Evolutionary conservation across 2,329 filamentous ascomycete genomes (phyloP).

Genomic region (Fusarium domesticum): DNA sequence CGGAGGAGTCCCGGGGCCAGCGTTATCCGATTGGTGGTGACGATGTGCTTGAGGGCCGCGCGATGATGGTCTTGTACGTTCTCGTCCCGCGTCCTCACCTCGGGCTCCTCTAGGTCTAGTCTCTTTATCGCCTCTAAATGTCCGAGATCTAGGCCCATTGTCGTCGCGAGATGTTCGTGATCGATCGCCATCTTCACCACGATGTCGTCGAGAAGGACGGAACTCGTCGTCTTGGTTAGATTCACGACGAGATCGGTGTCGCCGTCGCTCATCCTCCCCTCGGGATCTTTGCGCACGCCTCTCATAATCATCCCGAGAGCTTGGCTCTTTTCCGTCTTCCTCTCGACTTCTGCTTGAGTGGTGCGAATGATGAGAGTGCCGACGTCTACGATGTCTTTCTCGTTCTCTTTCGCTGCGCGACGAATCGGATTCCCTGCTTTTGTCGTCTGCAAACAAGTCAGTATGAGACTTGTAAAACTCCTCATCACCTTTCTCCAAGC

Average conservation of each 20-base stretch:
- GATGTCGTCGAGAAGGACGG: conserved; percentile 17
- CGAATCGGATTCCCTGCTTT: conserved; percentile 37
- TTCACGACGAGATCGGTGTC: conserved; percentile 14
- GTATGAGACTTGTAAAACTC: conserved; percentile 47
- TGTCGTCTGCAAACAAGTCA: conserved; percentile 57
- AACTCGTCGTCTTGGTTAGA: conserved; percentile 21
- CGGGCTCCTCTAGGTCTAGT: conserved; percentile 6
- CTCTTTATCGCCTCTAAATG: conserved; percentile 14
- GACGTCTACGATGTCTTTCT: conserved; percentile 42
- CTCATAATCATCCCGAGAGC: conserved; percentile 24
- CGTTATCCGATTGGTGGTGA: conserved; percentile 40
- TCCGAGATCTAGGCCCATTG: conserved; percentile 19
- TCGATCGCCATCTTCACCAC: conserved; percentile 18
- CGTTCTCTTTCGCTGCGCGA: conserved; percentile 38
- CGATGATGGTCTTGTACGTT: conserved; percentile 19
- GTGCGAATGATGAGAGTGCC: conserved; percentile 38
- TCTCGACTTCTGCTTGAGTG: conserved; percentile 32
- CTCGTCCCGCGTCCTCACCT: conserved; percentile 21
- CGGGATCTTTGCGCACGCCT: conserved; percentile 19
- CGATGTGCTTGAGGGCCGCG: conserved; percentile 33
- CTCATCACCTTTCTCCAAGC: conserved; percentile 38
- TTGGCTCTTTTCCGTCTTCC: conserved; percentile 31
- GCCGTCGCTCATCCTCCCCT: conserved; percentile 30
- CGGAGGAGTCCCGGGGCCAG: conserved; percentile 35
- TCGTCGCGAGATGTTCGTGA: conserved; percentile 17